Percentiles rank a stretch among this genome's conserved stretches.
These are phyloP conservation scores for Macrolepiota albuminosa DNA, from an alignment of 768 basidiomycete species.

Conservation along the genomic window DNA sequence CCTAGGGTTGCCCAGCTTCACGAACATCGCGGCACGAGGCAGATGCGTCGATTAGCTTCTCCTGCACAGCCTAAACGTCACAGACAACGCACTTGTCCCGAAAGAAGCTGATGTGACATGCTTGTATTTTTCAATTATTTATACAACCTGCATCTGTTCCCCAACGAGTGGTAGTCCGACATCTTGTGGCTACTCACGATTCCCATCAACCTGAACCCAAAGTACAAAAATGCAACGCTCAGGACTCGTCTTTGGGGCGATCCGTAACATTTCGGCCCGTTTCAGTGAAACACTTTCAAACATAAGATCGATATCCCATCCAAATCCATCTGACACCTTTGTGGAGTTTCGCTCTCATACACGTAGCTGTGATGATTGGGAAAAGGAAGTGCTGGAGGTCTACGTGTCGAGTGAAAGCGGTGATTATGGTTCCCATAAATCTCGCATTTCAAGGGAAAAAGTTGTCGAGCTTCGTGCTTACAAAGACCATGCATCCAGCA, in stretches of 20 bases:
- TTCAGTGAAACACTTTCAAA: background rate
- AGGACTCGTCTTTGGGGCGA: background rate
- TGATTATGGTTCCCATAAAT: slow-evolving; percentile 3
- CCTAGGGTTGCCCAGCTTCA: background rate
- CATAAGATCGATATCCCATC: background rate
- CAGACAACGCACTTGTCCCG: background rate
- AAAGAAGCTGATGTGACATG: background rate
- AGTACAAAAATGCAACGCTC: slow-evolving; percentile 3
- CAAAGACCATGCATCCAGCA: background rate
- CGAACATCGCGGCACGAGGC: background rate
- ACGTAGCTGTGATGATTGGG: slow-evolving; percentile 7
- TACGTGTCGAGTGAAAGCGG: background rate
- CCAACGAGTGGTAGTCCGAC: background rate
- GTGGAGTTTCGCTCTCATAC: slow-evolving; percentile 6
- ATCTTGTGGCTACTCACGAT: background rate
- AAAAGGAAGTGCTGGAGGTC: slow-evolving; percentile 6
- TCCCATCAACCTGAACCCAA: background rate
- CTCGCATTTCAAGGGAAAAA: slow-evolving; percentile 1
- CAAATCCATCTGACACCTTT: slow-evolving; percentile 1
- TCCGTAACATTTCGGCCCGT: slow-evolving; percentile 1
- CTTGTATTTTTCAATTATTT: background rate
- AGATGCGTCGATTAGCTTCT: background rate
- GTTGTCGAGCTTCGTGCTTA: slow-evolving; percentile 7
- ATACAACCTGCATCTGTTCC: background rate
- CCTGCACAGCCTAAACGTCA: slow-evolving; percentile 2